These are phyloP conservation scores for Auriculariales sp. DNA, from an alignment of 768 basidiomycete genomes.

Conservation along the genomic window DNA sequence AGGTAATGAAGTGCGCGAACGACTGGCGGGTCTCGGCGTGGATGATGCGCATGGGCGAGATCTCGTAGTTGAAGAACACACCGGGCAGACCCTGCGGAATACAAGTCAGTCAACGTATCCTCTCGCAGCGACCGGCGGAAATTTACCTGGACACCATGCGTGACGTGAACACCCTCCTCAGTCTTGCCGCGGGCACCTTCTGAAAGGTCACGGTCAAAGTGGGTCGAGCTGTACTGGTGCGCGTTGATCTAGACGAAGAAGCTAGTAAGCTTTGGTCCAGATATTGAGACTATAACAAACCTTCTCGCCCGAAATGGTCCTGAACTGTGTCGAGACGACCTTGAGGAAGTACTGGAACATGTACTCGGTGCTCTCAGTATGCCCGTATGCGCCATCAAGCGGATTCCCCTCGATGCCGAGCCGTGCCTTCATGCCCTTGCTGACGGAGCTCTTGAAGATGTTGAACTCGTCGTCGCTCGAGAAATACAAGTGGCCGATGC, in stretches of 20 bases:
- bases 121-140: too few species aligned
- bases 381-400: constrained; percentile 46
- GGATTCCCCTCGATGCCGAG: constrained; percentile 68
- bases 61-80: constrained; percentile 88
- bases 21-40: constrained; percentile 85
- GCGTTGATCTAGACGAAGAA: constrained; percentile 50
- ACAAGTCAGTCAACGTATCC: too few species aligned
- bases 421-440: constrained; percentile 49
- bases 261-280: neutral
- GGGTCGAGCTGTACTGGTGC: constrained; percentile 91
- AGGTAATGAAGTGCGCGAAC: constrained; percentile 96
- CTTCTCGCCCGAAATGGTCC: constrained; percentile 57
- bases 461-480: constrained; percentile 72
- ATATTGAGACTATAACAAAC: constrained; percentile 24
- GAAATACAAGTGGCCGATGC: constrained; percentile 68
- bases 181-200: constrained; percentile 45
- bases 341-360: constrained; percentile 99
- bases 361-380: constrained; percentile 71
- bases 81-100: constrained; percentile 30
- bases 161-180: constrained; percentile 49
- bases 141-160: constrained; percentile 78
- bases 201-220: constrained; percentile 84
- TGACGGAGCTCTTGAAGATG: constrained; percentile 43
- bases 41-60: constrained; percentile 89
- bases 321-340: constrained; percentile 92